These are phyloP conservation scores for Scleromitrula shiraiana DNA, from an alignment of 2,329 filamentous ascomycete species.

Conservation along the genomic window DNA sequence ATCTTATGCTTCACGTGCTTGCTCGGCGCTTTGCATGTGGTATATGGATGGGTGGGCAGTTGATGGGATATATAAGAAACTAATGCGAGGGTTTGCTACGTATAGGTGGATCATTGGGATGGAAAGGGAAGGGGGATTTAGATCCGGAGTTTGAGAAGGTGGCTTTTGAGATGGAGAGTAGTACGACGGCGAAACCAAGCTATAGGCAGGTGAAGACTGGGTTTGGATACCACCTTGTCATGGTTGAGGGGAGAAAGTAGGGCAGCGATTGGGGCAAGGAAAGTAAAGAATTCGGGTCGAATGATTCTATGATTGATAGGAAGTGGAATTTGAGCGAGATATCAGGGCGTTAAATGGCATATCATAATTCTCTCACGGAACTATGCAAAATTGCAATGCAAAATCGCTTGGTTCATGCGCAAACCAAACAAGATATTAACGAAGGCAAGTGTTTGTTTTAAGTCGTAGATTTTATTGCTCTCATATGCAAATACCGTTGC, in stretches of 20 bases:
- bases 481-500: constrained; percentile 28
- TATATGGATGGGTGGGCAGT: fast-evolving
- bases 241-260: constrained; percentile 45
- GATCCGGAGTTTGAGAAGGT: constrained; percentile 64
- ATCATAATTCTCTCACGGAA: no score
- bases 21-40: no score
- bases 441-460: not conserved
- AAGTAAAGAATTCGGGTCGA: not conserved
- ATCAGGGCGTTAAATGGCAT: no score
- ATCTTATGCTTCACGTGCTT: no score
- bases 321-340: no score
- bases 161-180: constrained; percentile 60
- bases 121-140: constrained; percentile 62
- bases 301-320: no score
- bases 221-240: constrained; percentile 74
- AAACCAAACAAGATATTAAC: not conserved
- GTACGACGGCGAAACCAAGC: constrained; percentile 55
- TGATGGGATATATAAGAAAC: no score
- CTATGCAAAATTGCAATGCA: no score
- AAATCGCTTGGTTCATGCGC: no score
- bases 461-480: constrained; percentile 6
- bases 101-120: constrained; percentile 61
- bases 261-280: not conserved
- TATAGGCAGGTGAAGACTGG: constrained; percentile 64
- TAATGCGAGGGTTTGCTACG: not conserved